Conservation (phyloP, 805 yeast species). For the Candida boleticola region DNA sequence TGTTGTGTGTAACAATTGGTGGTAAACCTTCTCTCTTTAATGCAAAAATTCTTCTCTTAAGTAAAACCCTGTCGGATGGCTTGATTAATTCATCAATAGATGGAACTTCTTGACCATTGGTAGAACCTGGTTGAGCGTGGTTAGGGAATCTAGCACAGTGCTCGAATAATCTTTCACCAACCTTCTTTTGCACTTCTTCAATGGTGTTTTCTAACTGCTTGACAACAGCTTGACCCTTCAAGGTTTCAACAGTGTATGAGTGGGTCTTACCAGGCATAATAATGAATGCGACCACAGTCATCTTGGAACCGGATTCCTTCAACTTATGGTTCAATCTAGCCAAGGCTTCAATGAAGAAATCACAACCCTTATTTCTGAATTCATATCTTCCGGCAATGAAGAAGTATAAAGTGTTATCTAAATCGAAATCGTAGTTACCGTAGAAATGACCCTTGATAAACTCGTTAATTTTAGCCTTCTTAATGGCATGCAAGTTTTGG, state of each 20-base stretch:
- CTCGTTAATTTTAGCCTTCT: constrained; percentile 89
- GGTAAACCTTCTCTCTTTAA: constrained; percentile 87
- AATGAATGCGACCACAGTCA: constrained; percentile 94
- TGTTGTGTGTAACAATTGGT: constrained; percentile 95
- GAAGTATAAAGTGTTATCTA: constrained; percentile 90
- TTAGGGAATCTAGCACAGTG: constrained; percentile 72
- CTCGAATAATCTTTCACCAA: constrained; percentile 85
- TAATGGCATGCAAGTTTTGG: constrained; percentile 90
- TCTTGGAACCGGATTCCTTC: constrained; percentile 76
- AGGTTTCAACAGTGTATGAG: constrained; percentile 92
- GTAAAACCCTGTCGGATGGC: constrained; percentile 81
- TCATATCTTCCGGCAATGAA: constrained; percentile 98
- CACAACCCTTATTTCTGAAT: constrained; percentile 95
- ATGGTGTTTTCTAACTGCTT: constrained; percentile 88
- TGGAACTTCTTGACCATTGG: constrained; percentile 63
- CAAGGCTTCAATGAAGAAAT: constrained; percentile 86
- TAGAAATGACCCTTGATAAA: constrained; percentile 96
- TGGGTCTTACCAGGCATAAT: constrained; percentile 97
- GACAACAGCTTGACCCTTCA: constrained; percentile 94
- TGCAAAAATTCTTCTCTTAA: constrained; percentile 91
- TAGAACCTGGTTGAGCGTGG: constrained; percentile 32
- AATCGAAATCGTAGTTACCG: constrained; percentile 92
- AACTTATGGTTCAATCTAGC: constrained; percentile 89
- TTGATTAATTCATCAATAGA: constrained; percentile 79
- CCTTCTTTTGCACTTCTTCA: constrained; percentile 78